Conservation (phyloP, 2,329 filamentous ascomycete genomes). For the Decorospora gaudefroyi region DNA sequence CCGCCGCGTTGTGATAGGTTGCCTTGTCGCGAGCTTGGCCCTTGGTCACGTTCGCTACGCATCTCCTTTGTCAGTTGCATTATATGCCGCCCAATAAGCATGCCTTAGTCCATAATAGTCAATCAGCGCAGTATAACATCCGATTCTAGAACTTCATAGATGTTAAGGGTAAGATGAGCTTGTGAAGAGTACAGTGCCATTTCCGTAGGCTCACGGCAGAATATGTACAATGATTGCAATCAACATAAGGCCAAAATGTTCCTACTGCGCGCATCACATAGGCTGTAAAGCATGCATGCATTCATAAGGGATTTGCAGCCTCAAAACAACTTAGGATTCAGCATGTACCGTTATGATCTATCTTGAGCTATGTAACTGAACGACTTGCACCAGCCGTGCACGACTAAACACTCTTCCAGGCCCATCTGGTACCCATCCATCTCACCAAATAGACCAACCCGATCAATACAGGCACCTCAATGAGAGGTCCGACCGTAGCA, state of each 20-base stretch:
- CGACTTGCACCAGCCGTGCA: conserved; percentile 1
- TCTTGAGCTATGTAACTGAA: conserved; percentile 6
- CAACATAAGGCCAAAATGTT: neutral
- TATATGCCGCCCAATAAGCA: conserved; percentile 3
- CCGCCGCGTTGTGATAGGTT: conserved; percentile 2
- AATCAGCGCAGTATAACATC: conserved; percentile 2
- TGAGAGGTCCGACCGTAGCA: conserved; percentile 75
- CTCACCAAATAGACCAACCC: conserved; percentile 72
- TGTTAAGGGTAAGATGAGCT: conserved; percentile 1
- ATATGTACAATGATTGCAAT: neutral
- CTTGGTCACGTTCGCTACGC: conserved; percentile 4
- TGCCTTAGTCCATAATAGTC: conserved; percentile 1
- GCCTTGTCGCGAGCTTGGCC: neutral
- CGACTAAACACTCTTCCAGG: conserved; percentile 50
- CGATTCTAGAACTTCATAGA: neutral
- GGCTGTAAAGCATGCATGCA: conserved; percentile 2
- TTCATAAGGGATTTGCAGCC: conserved; percentile 1
- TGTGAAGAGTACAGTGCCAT: neutral
- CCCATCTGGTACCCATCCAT: conserved; percentile 57
- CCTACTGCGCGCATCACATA: conserved; percentile 2
- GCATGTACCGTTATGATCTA: conserved; percentile 1
- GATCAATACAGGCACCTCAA: conserved; percentile 80
- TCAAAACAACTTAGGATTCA: conserved; percentile 3
- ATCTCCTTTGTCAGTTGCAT: conserved; percentile 3
- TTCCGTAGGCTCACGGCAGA: conserved; percentile 1